Percentiles rank a stretch among this genome's conserved stretches.
These are phyloP conservation scores for Sporothrix protearum DNA, from an alignment of 2,329 filamentous ascomycete species.

Conservation along the genomic window DNA sequence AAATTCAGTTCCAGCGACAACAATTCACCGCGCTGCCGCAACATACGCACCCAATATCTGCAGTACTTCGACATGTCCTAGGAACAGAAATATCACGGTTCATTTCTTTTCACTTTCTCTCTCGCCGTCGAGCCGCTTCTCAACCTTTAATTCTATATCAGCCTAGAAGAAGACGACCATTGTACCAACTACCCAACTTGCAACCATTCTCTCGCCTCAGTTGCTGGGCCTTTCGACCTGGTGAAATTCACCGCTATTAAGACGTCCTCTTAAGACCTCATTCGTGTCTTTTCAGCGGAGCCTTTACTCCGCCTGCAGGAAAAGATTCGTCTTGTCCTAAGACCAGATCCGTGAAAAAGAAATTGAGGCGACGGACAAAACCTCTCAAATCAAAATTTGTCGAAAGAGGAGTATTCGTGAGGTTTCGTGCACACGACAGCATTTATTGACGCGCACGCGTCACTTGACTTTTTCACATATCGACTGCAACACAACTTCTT, in stretches of 20 bases:
- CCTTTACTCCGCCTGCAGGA: conserved; percentile 12
- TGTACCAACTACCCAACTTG: neutral
- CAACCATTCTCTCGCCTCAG: neutral
- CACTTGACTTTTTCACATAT: neutral
- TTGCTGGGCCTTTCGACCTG: neutral
- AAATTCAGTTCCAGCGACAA: neutral
- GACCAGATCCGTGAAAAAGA: conserved; percentile 2
- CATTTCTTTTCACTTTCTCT: conserved; percentile 15
- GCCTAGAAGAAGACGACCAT: neutral
- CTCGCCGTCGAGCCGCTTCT: conserved; percentile 14
- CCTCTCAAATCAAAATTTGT: neutral
- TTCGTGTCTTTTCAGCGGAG: conserved; percentile 14
- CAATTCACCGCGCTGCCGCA: neutral
- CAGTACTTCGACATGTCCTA: conserved; percentile 25
- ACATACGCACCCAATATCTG: conserved; percentile 19
- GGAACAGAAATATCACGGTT: conserved; percentile 24
- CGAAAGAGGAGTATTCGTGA: neutral
- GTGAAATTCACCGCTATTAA: conserved; percentile 13
- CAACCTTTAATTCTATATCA: conserved; percentile 17
- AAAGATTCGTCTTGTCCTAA: neutral
- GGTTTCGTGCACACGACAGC: neutral
- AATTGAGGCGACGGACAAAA: neutral
- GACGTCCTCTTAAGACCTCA: conserved; percentile 11
- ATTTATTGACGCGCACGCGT: neutral
- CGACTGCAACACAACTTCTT: neutral